Conservation (phyloP, 2,329 filamentous ascomycete species). For the Ophiostoma piceae region DNA sequence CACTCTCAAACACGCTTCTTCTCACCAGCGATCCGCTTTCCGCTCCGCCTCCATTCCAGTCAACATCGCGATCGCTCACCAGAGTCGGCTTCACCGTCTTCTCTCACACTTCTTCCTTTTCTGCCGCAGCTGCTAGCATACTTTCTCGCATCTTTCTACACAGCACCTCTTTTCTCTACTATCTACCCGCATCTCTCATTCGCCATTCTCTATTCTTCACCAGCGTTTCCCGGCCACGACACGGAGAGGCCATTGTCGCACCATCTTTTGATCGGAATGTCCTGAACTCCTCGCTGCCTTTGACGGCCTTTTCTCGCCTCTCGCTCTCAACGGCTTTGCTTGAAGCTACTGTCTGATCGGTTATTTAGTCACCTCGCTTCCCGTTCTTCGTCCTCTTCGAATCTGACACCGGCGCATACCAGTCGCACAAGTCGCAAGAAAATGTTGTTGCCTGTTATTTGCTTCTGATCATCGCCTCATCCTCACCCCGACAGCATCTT, state of each 20-base stretch:
- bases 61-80: slow-evolving; percentile 6
- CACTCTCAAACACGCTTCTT: slow-evolving; percentile 14
- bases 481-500: not conserved
- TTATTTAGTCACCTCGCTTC: not conserved
- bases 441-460: slow-evolving; percentile 22
- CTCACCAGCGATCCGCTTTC: slow-evolving; percentile 8
- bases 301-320: not conserved
- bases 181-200: not conserved
- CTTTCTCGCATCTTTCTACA: slow-evolving; percentile 11
- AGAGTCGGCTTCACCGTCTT: not conserved
- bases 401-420: not conserved
- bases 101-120: not conserved
- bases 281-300: slow-evolving; percentile 21
- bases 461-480: slow-evolving; percentile 13
- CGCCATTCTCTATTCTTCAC: not conserved
- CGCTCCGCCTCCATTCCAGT: slow-evolving; percentile 3
- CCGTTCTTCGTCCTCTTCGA: not conserved
- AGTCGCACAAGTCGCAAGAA: slow-evolving; percentile 14
- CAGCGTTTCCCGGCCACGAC: not conserved
- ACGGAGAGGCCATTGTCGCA: slow-evolving; percentile 4
- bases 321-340: not conserved
- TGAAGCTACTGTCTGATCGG: not conserved
- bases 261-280: slow-evolving; percentile 20
- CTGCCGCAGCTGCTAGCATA: slow-evolving; percentile 1
- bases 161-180: slow-evolving; percentile 4